phyloP scores from a whole-genome alignment of 257 asterid species.

The Solanum chmielewskii region DNA sequence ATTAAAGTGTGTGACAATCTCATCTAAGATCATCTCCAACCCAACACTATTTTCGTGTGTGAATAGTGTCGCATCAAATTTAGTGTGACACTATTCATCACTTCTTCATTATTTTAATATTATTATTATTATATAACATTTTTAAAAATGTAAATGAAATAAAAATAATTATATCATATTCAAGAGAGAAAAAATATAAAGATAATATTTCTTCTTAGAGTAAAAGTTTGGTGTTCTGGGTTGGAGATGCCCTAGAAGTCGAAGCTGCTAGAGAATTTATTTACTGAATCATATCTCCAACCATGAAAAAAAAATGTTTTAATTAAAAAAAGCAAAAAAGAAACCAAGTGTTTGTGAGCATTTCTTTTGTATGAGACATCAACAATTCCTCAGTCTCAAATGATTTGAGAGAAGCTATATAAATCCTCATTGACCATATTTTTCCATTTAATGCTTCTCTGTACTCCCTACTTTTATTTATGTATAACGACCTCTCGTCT shows the following conservation, averaged over 20 bases:
- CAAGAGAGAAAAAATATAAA: not conserved
- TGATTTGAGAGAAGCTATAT: not conserved
- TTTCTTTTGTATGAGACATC: not conserved
- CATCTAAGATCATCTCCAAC: not conserved
- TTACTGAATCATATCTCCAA: not conserved
- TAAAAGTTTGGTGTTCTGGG: not conserved
- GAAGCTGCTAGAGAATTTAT: not conserved
- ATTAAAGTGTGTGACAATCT: not conserved
- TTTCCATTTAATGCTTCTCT: not conserved
- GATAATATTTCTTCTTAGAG: not conserved
- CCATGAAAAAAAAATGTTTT: not conserved
- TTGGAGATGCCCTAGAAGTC: not conserved
- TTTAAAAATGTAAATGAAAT: not conserved
- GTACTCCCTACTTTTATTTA: not conserved
- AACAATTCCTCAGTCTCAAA: not conserved
- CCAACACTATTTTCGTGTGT: not conserved
- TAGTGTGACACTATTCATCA: not conserved
- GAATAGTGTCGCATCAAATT: not conserved
- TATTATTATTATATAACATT: not conserved
- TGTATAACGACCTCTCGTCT: not conserved
- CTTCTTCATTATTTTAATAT: too few species aligned
- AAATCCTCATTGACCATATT: not conserved
- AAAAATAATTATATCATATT: too few species aligned
- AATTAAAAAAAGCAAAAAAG: not conserved
- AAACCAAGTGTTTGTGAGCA: not conserved